Evolutionary conservation across 768 basidiomycete genomes (phyloP).

Genomic region (Mycena indigotica): DNA sequence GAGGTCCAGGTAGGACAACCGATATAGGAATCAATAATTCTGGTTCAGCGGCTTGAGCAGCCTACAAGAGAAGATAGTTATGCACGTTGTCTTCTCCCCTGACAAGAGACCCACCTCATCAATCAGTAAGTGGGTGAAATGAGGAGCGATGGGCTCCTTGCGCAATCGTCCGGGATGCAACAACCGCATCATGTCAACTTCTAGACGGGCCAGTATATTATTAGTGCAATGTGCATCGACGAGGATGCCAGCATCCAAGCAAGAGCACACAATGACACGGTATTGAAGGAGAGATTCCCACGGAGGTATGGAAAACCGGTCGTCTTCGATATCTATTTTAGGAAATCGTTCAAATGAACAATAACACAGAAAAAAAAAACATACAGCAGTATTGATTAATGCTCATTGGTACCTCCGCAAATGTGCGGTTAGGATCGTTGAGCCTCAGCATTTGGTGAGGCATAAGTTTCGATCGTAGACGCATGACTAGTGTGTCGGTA

Average conservation of each 20-base stretch:
- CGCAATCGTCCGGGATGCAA: conserved; percentile 41
- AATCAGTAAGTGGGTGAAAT: conserved; percentile 56
- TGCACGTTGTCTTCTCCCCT: too few relatives aligned
- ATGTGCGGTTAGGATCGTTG: conserved; percentile 51
- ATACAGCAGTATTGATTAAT: conserved; percentile 51
- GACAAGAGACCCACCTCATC: conserved; percentile 41
- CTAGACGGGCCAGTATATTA: conserved; percentile 38
- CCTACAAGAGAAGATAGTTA: conserved; percentile 38
- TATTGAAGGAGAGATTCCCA: conserved; percentile 50
- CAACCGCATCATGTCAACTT: conserved; percentile 37
- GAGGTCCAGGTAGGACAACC: conserved; percentile 38
- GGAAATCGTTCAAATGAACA: neutral
- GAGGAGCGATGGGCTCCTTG: conserved; percentile 38
- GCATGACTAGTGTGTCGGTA: conserved; percentile 49
- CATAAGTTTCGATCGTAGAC: conserved; percentile 39
- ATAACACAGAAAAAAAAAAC: too few relatives aligned
- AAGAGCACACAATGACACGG: conserved; percentile 49
- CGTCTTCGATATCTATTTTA: conserved; percentile 48
- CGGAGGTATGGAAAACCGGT: conserved; percentile 47
- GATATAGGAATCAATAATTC: conserved; percentile 54
- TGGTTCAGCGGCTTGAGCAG: conserved; percentile 56
- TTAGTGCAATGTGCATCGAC: conserved; percentile 50
- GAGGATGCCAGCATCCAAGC: conserved; percentile 48
- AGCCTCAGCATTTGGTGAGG: conserved; percentile 50
- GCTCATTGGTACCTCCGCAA: conserved; percentile 50